These are phyloP conservation scores for Entomortierella lignicola DNA, from an alignment of 192 early-diverging fungal species.

Conservation along the genomic window DNA sequence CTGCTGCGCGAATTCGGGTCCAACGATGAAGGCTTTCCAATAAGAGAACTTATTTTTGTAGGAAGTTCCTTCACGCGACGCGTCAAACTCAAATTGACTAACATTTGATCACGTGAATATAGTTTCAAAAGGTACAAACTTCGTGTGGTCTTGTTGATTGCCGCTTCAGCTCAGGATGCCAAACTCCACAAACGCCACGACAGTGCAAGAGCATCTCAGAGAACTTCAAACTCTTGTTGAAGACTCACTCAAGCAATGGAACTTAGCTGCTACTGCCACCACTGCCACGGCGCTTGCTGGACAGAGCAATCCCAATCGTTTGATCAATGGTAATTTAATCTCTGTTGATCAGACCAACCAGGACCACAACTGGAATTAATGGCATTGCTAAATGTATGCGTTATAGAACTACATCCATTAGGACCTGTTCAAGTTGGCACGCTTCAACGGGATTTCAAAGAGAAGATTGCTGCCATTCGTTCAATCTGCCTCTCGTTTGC, in stretches of 20 bases:
- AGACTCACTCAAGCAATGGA: slow-evolving; percentile 50
- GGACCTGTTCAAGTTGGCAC: slow-evolving; percentile 43
- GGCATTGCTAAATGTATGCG: not conserved
- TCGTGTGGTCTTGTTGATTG: too few relatives aligned
- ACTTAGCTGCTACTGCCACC: slow-evolving; percentile 21
- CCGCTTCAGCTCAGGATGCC: slow-evolving; percentile 19
- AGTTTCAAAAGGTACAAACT: too few relatives aligned
- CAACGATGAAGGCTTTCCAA: too few relatives aligned
- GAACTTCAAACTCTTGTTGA: slow-evolving; percentile 33
- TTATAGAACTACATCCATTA: slow-evolving; percentile 45
- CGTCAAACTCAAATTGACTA: too few relatives aligned
- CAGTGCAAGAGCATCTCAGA: slow-evolving; percentile 49
- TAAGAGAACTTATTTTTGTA: too few relatives aligned
- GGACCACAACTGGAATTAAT: not conserved
- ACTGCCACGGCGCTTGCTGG: slow-evolving; percentile 20
- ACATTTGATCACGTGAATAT: too few relatives aligned
- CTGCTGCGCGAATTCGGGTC: too few relatives aligned
- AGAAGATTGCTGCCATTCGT: slow-evolving; percentile 50
- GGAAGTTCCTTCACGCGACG: too few relatives aligned
- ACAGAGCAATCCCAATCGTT: slow-evolving; percentile 19
- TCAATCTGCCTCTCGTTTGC: slow-evolving; percentile 50
- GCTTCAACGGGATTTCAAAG: slow-evolving; percentile 44
- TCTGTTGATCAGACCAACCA: not conserved
- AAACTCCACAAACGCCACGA: slow-evolving; percentile 24
- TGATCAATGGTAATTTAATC: slow-evolving; percentile 26